A percentile compares a stretch with the other conserved stretches of the same genome.
Evolutionary conservation across 805 yeast genomes (phyloP).

Genomic region (Cyberlindnera maritima): DNA sequence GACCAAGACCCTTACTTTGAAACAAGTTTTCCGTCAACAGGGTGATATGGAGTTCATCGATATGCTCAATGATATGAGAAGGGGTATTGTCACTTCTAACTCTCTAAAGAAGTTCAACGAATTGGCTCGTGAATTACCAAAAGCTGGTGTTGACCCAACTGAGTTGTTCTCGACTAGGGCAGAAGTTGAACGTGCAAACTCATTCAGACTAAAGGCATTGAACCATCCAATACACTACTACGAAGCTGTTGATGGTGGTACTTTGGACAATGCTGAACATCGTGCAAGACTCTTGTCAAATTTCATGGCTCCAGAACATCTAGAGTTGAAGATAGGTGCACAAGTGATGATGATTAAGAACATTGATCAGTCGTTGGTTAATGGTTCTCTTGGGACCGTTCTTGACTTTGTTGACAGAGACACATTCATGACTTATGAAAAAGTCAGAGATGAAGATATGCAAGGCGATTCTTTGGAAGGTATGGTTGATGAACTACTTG

Average conservation of each 20-base stretch:
- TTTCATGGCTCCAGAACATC: constrained; percentile 58
- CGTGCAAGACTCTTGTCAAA: constrained; percentile 47
- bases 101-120: constrained; percentile 49
- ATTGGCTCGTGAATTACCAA: constrained; percentile 49
- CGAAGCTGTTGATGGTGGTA: constrained; percentile 56
- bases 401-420: constrained; percentile 54
- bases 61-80: constrained; percentile 74
- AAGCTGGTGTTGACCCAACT: constrained; percentile 67
- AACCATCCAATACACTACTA: constrained; percentile 43
- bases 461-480: constrained; percentile 11
- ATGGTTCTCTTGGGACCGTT: constrained; percentile 75
- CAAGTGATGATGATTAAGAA: constrained; percentile 85
- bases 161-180: constrained; percentile 69
- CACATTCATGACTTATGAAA: constrained; percentile 42
- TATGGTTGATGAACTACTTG: neutral
- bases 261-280: constrained; percentile 36
- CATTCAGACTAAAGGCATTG: constrained; percentile 42
- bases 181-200: constrained; percentile 71
- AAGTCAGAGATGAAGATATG: constrained; percentile 22
- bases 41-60: constrained; percentile 67
- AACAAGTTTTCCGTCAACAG: constrained; percentile 72
- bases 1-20: constrained; percentile 52
- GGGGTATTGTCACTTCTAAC: constrained; percentile 51
- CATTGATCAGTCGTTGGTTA: constrained; percentile 67
- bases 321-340: constrained; percentile 64